Conservation (phyloP, 2,329 filamentous ascomycete species). For the Fusarium sp. region DNA sequence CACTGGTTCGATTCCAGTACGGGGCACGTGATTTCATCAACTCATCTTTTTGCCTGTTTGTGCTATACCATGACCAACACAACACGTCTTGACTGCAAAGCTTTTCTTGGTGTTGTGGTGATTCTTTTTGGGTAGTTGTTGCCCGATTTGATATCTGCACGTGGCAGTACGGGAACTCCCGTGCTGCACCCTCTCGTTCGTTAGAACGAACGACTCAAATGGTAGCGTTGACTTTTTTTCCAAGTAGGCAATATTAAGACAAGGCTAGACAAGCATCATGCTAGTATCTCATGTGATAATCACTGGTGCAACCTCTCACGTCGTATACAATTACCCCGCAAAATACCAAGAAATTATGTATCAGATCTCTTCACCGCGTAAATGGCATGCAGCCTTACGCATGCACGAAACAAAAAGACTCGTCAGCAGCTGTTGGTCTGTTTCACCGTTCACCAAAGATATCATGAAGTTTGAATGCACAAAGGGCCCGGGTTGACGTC, state of each 20-base stretch:
- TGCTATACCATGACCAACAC: too few relatives aligned
- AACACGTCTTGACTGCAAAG: background rate
- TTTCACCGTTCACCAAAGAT: background rate
- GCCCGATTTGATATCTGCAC: background rate
- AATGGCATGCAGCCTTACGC: background rate
- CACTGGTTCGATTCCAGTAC: slow-evolving; percentile 44
- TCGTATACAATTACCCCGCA: background rate
- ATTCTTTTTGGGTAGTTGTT: background rate
- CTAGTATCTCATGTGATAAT: background rate
- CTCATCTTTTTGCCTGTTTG: background rate
- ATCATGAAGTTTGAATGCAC: background rate
- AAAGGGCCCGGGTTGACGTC: background rate
- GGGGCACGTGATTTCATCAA: slow-evolving; percentile 10
- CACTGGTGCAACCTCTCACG: background rate
- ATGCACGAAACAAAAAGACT: background rate
- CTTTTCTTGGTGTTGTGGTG: background rate
- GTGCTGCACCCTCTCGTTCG: background rate
- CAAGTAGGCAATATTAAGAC: background rate
- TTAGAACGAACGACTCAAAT: background rate
- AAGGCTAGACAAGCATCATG: background rate
- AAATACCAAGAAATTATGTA: background rate
- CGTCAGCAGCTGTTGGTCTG: background rate
- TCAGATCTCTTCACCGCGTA: background rate
- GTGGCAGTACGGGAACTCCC: background rate
- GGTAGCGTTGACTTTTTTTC: background rate